Base-by-base conservation (phyloP, 768 basidiomycete species). In the Calvatia gigantea region DNA sequence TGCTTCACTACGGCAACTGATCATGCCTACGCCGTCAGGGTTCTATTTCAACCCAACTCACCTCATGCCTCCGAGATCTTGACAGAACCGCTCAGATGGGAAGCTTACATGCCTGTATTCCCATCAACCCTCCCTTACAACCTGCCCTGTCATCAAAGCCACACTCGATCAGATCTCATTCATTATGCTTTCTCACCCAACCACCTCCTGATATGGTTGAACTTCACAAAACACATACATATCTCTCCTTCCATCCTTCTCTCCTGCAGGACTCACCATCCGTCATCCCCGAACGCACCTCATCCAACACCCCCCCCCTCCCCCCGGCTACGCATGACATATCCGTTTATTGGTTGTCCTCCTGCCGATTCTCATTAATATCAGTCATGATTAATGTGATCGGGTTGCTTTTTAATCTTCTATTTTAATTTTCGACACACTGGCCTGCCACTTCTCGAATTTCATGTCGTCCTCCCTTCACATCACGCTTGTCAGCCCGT, bases 1-100 rank as follows among this genome's bases (percentile, higher is more conserved):
- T 60, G 59, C 60, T 58, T 61, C 53, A 61, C 62, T 62, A 65
- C 65, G 60, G 62, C 57, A 60, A 62, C 60, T 59, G 56, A 58
- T 60, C 43, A 57, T 49, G 54, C 48, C 59, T 56, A 35, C 58
- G 57, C 51, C 44, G 58, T 61, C 65, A 63, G 65, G 59, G 62
- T 65, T 63, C 64, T 59, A 60, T 60, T 58, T 58, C 46, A 48
- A 56, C 57, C 38, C 57, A 62, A 57, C 51, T 67, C 61, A 51
- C 45, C 57, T 60, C 54, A 58, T 64, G 61, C 60, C 60, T 55
- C 54, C 57, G 53, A 47, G 52, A 58, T 58, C 57, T 54, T 72
- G 72, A 75, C 73, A 73, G 71, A 73, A 66, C 71, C 70, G 70
- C 67, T 67, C 66, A 70, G 63, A 66, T 68, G 65, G 66, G 70